Evolutionary conservation across 148 eudicot genomes (phyloP).

Genomic region (Beta vulgaris): DNA sequence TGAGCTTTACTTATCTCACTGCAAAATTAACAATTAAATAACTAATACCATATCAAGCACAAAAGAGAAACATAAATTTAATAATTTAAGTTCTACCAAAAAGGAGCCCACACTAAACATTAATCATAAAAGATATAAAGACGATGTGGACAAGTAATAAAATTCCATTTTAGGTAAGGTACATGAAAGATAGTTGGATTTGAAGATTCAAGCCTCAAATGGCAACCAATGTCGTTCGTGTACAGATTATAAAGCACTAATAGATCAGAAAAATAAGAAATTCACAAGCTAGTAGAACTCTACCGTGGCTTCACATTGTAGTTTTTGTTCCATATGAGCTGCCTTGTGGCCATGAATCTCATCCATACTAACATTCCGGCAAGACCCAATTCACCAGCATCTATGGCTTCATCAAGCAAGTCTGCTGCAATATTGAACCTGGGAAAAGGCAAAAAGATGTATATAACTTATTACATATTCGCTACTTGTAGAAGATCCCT

Average conservation of each 20-base stretch:
- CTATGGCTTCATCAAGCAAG: conserved; percentile 71
- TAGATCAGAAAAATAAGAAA: neutral
- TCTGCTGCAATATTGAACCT: conserved; percentile 96
- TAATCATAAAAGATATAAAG: neutral
- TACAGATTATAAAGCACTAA: neutral
- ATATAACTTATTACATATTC: neutral
- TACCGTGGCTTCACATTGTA: conserved; percentile 99
- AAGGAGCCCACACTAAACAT: neutral
- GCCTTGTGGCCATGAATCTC: conserved; percentile 98
- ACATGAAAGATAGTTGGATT: neutral
- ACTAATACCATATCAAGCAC: too few relatives aligned
- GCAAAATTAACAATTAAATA: conserved; percentile 33
- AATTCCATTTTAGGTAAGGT: neutral
- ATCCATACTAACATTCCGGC: conserved; percentile 97
- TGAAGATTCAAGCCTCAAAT: neutral
- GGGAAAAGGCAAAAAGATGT: conserved; percentile 25
- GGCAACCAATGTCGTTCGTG: neutral
- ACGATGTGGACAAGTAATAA: neutral
- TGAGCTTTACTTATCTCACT: conserved; percentile 99
- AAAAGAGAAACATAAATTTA: neutral
- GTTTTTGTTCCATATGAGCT: conserved; percentile 95
- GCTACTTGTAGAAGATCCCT: neutral
- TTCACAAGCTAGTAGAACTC: neutral
- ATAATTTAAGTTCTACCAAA: neutral
- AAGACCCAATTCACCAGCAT: conserved; percentile 84